phyloP scores from a whole-genome alignment of 2,329 filamentous ascomycete genomes.

The Verruconis gallopava region DNA sequence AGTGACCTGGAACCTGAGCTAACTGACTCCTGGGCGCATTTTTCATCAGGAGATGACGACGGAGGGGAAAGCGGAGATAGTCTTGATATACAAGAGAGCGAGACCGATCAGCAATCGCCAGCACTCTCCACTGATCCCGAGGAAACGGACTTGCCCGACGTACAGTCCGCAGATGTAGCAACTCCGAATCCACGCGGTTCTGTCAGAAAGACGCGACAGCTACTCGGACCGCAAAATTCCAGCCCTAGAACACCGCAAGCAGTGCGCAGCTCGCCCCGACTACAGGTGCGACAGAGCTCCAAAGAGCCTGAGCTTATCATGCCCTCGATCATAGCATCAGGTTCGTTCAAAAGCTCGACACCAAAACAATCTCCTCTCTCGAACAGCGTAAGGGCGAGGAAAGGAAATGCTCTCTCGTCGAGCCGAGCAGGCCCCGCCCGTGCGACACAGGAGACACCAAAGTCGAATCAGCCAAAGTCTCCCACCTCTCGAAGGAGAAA shows the following conservation, averaged over 20 bases:
- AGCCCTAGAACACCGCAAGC: no score
- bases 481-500: not conserved
- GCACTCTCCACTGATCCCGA: no score
- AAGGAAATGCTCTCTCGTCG: not conserved
- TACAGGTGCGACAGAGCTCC: no score
- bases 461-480: not conserved
- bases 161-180: no score
- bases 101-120: no score
- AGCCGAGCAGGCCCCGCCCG: not conserved
- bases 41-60: not conserved
- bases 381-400: not conserved
- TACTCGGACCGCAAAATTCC: no score
- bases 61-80: not conserved
- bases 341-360: not conserved
- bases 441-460: not conserved
- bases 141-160: no score
- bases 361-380: not conserved
- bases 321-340: not conserved
- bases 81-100: not conserved
- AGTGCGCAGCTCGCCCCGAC: no score
- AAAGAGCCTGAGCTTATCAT: not conserved
- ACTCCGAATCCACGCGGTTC: no score
- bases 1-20: not conserved
- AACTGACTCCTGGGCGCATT: not conserved
- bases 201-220: no score